A percentile compares a stretch with the other conserved stretches of the same genome.
phyloP scores from a whole-genome alignment of 2,329 filamentous ascomycete genomes.

The Sclerotinia nivalis region DNA sequence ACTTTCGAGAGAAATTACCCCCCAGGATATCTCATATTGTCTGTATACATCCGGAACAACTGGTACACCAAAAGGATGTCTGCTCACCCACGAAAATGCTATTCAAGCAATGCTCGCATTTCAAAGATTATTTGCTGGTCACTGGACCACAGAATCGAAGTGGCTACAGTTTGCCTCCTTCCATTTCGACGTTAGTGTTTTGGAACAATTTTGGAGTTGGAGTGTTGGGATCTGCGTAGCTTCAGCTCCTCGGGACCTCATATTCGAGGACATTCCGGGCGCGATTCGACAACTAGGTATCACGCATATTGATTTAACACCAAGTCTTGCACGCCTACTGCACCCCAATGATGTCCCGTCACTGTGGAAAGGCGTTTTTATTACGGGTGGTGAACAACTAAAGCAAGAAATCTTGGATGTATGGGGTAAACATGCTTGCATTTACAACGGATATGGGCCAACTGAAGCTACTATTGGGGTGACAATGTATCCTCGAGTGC shows the following conservation, averaged over 20 bases:
- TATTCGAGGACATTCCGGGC: constrained; percentile 78
- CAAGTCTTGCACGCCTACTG: constrained; percentile 77
- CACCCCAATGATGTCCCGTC: constrained; percentile 79
- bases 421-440: constrained; percentile 78
- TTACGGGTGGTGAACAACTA: constrained; percentile 85
- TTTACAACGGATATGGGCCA: constrained; percentile 91
- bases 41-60: constrained; percentile 45
- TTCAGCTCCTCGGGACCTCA: constrained; percentile 77
- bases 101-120: constrained; percentile 91
- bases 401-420: constrained; percentile 85
- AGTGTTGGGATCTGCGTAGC: constrained; percentile 84
- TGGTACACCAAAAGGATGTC: constrained; percentile 54
- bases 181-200: constrained; percentile 89
- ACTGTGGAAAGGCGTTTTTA: constrained; percentile 81
- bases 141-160: constrained; percentile 72
- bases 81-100: constrained; percentile 84
- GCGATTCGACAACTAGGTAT: constrained; percentile 72
- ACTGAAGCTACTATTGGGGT: constrained; percentile 93
- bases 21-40: constrained; percentile 40
- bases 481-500: constrained; percentile 84
- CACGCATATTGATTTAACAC: constrained; percentile 90
- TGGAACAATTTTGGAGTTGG: constrained; percentile 97
- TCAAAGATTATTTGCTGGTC: constrained; percentile 70
- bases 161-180: constrained; percentile 95
- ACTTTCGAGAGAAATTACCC: constrained; percentile 30